Conservation (phyloP, 495 filamentous ascomycete genomes). For the Halenospora varia region DNA sequence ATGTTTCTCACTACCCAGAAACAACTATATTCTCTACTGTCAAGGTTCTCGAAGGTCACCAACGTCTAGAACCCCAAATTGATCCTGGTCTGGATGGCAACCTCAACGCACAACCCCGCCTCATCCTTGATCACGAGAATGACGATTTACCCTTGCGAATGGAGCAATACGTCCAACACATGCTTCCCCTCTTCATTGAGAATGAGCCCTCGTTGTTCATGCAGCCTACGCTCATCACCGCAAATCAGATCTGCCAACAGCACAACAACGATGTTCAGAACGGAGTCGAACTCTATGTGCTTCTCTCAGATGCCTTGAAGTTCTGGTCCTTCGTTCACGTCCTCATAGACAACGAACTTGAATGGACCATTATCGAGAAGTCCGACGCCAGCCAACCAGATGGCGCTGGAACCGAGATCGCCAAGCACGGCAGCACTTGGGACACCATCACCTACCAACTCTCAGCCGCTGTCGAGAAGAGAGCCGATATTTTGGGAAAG, state of each 20-base stretch:
- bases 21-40: constrained; percentile 48
- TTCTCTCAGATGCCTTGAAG: constrained; percentile 64
- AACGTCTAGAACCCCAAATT: constrained; percentile 12
- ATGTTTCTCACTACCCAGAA: constrained; percentile 66
- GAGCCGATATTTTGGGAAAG: constrained; percentile 60
- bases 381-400: constrained; percentile 37
- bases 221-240: constrained; percentile 58
- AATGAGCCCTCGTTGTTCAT: constrained; percentile 66
- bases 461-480: constrained; percentile 68
- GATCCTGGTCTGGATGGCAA: constrained; percentile 21
- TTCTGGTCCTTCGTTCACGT: constrained; percentile 75
- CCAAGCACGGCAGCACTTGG: constrained; percentile 37
- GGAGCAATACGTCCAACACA: constrained; percentile 66
- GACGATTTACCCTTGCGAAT: constrained; percentile 66
- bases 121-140: constrained; percentile 59
- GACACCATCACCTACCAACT: constrained; percentile 63
- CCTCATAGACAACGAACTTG: constrained; percentile 59
- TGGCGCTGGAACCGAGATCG: constrained; percentile 17
- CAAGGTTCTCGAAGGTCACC: constrained; percentile 43
- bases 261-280: constrained; percentile 37
- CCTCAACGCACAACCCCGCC: constrained; percentile 23
- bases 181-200: constrained; percentile 56
- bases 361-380: constrained; percentile 60
- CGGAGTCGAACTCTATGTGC: constrained; percentile 50
- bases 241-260: constrained; percentile 46